These are phyloP conservation scores for Larix kaempferi DNA, from an alignment of 75 land plant genomes.

Conservation along the genomic window DNA sequence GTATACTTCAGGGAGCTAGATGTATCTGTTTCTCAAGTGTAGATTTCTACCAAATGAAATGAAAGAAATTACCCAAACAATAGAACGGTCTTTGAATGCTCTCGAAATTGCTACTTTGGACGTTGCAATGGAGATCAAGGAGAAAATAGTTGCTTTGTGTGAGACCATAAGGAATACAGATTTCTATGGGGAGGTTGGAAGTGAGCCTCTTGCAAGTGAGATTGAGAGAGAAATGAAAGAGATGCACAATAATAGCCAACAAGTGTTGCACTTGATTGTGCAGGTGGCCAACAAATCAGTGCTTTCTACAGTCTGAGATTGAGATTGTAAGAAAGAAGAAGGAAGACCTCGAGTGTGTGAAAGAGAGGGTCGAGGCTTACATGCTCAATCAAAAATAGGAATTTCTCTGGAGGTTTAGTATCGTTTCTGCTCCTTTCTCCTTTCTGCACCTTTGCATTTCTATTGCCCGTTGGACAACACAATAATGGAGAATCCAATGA, in stretches of 20 bases:
- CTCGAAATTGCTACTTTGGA: neutral
- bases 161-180: slow-evolving; percentile 2
- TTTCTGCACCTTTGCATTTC: too few relatives aligned
- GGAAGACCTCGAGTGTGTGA: too few relatives aligned
- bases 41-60: neutral
- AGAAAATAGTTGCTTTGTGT: neutral
- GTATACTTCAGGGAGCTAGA: slow-evolving; percentile 6
- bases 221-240: neutral
- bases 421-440: too few relatives aligned
- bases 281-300: slow-evolving; percentile 39
- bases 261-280: neutral
- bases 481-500: too few relatives aligned
- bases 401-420: too few relatives aligned
- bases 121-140: neutral
- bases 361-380: too few relatives aligned
- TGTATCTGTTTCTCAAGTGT: neutral
- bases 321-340: too few relatives aligned
- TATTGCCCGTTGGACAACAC: too few relatives aligned
- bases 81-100: neutral
- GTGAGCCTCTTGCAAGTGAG: neutral
- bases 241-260: neutral
- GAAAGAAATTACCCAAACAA: neutral
- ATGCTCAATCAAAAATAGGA: too few relatives aligned
- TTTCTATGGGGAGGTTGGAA: neutral
- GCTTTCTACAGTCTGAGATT: slow-evolving; percentile 16